phyloP scores from a whole-genome alignment of 129 eudicot genomes.

The Flaveria linearis region DNA sequence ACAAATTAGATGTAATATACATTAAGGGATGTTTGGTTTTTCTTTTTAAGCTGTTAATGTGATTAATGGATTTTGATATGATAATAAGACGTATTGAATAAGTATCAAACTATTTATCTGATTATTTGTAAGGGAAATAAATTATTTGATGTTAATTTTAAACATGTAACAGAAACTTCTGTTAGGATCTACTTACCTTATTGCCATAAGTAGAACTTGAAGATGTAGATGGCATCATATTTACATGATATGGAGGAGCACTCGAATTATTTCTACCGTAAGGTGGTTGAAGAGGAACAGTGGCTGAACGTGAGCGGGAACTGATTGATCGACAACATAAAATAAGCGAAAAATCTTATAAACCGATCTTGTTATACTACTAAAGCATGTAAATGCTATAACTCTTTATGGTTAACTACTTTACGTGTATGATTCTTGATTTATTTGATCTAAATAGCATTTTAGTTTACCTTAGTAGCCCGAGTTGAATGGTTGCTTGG shows the following conservation, averaged over 20 bases:
- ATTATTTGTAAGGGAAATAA: no score
- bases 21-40: no score
- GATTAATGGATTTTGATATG: no score
- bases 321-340: constrained; percentile 24
- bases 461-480: constrained; percentile 52
- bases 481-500: constrained; percentile 69
- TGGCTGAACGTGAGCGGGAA: constrained; percentile 41
- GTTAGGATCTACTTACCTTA: constrained; percentile 33
- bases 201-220: constrained; percentile 42
- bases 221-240: constrained; percentile 35
- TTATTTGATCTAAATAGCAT: not conserved
- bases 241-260: constrained; percentile 15
- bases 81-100: no score
- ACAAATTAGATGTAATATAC: no score
- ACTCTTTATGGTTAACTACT: no score
- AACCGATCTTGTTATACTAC: not conserved
- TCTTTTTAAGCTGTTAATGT: no score
- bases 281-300: constrained; percentile 72
- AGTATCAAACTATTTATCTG: no score
- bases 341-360: not conserved
- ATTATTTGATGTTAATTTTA: no score
- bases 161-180: no score
- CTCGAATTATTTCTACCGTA: constrained; percentile 12
- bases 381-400: no score
- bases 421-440: not conserved